phyloP scores from a whole-genome alignment of 2,329 filamentous ascomycete species.

The Aspergillus carbonarius region DNA sequence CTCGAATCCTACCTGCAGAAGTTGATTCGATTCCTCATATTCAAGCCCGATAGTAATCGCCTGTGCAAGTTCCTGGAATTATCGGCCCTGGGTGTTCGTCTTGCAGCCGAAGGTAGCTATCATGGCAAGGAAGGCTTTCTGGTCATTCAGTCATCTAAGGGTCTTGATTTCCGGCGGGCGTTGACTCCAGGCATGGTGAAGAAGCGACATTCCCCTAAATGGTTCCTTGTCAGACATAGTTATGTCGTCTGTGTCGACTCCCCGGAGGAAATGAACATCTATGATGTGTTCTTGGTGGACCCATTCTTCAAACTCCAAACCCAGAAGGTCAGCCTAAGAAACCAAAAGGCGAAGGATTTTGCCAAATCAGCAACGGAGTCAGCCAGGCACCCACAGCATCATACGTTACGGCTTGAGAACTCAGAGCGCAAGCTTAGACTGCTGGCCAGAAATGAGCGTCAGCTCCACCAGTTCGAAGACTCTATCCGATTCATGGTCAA shows the following conservation, averaged over 20 bases:
- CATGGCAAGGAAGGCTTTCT: slow-evolving; percentile 96
- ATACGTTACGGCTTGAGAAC: slow-evolving; percentile 83
- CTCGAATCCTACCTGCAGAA: slow-evolving; percentile 88
- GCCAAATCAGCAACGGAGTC: slow-evolving; percentile 65
- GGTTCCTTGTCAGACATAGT: slow-evolving; percentile 97
- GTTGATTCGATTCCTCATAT: slow-evolving; percentile 96
- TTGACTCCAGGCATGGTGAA: slow-evolving; percentile 77
- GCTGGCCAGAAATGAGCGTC: slow-evolving; percentile 84
- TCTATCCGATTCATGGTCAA: slow-evolving; percentile 84
- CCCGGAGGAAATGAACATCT: slow-evolving; percentile 97
- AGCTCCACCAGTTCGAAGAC: slow-evolving; percentile 88
- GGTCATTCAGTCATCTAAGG: slow-evolving; percentile 87
- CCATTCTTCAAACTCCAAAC: slow-evolving; percentile 79
- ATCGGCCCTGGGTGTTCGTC: slow-evolving; percentile 86
- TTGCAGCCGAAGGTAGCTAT: slow-evolving; percentile 93
- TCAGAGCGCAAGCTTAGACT: slow-evolving; percentile 90
- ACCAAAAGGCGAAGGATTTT: slow-evolving; percentile 57
- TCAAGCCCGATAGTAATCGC: slow-evolving; percentile 90
- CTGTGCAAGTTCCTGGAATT: slow-evolving; percentile 94
- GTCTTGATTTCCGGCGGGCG: slow-evolving; percentile 79
- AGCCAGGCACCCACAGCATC: slow-evolving; percentile 67
- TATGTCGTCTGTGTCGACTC: slow-evolving; percentile 99
- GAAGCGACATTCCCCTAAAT: slow-evolving; percentile 83
- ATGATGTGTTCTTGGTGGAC: slow-evolving; percentile 97
- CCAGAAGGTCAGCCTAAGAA: slow-evolving; percentile 58